These are phyloP conservation scores for Fusarium pseudonygamai DNA, from an alignment of 2,329 filamentous ascomycete genomes.

Conservation along the genomic window DNA sequence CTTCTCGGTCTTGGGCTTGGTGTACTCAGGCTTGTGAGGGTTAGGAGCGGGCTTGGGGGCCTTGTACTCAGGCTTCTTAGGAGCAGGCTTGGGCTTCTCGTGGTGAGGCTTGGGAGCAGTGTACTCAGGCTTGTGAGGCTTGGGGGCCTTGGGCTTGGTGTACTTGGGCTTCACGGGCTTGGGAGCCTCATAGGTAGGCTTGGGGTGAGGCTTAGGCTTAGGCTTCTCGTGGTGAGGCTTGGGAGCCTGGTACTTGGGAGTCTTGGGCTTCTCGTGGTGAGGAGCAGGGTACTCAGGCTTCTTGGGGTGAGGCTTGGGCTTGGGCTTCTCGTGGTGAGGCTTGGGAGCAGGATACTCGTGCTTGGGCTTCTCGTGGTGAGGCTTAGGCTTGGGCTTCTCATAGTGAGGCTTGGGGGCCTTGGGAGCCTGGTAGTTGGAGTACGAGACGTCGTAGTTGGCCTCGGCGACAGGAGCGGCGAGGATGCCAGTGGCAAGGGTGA, in stretches of 20 bases:
- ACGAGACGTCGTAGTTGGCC: constrained; percentile 13
- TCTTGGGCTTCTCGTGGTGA: background rate
- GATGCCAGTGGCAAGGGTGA: constrained; percentile 28
- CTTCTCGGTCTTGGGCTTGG: background rate
- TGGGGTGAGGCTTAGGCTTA: background rate
- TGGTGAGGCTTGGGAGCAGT: background rate
- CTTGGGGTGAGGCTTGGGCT: background rate
- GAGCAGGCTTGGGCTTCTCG: background rate
- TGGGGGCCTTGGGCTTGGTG: background rate
- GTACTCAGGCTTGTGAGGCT: background rate
- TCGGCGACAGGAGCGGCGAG: constrained; percentile 25
- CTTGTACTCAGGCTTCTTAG: background rate
- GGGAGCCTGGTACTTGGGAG: too few species aligned
- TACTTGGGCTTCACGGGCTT: background rate
- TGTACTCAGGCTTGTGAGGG: background rate
- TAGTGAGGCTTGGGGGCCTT: constrained; percentile 6
- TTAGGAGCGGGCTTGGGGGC: background rate
- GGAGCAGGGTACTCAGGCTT: background rate
- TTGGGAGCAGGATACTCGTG: background rate
- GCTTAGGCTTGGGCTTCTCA: constrained; percentile 7
- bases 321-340: background rate
- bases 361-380: constrained; percentile 14
- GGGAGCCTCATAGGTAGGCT: background rate
- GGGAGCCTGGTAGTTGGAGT: constrained; percentile 15
- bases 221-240: background rate